Percentiles rank a stretch among this genome's conserved stretches.
phyloP scores from a whole-genome alignment of 2,329 filamentous ascomycete species.

The Lasiodiplodia gonubiensis region DNA sequence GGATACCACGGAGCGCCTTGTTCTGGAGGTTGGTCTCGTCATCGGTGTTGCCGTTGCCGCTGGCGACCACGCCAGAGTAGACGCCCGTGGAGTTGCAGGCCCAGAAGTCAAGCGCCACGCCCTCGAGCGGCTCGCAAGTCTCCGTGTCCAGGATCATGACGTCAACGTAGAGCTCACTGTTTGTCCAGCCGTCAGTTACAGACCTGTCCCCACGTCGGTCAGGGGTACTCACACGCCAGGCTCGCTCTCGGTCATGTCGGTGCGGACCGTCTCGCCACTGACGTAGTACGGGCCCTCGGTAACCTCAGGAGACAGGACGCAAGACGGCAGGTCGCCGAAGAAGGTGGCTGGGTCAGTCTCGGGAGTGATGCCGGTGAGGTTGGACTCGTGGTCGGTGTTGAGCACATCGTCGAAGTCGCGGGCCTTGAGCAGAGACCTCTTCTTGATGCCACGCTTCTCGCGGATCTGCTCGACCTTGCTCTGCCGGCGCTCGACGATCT shows the following conservation, averaged over 20 bases:
- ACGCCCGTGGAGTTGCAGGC: constrained; percentile 46
- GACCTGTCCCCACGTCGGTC: constrained; percentile 43
- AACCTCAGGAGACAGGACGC: constrained; percentile 39
- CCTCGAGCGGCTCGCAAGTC: constrained; percentile 58
- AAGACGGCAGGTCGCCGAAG: constrained; percentile 41
- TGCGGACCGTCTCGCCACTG: constrained; percentile 57
- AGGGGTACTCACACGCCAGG: constrained; percentile 40
- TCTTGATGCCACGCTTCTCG: constrained; percentile 26
- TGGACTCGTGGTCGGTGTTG: constrained; percentile 39
- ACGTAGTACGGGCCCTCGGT: constrained; percentile 51
- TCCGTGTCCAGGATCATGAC: constrained; percentile 61
- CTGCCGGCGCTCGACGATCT: constrained; percentile 50
- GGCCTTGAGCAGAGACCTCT: constrained; percentile 20
- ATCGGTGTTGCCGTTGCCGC: constrained; percentile 50
- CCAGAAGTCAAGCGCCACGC: constrained; percentile 62
- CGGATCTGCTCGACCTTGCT: constrained; percentile 33
- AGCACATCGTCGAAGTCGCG: constrained; percentile 23
- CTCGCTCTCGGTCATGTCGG: constrained; percentile 56
- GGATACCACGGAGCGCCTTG: constrained; percentile 56
- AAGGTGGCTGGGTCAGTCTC: constrained; percentile 34
- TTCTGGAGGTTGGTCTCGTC: constrained; percentile 42
- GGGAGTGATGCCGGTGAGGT: constrained; percentile 40
- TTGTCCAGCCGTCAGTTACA: constrained; percentile 31
- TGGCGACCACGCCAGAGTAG: constrained; percentile 52
- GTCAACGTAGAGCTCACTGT: constrained; percentile 44